phyloP scores from a whole-genome alignment of 345 rosid species.

The Pugionium dolabratum region DNA sequence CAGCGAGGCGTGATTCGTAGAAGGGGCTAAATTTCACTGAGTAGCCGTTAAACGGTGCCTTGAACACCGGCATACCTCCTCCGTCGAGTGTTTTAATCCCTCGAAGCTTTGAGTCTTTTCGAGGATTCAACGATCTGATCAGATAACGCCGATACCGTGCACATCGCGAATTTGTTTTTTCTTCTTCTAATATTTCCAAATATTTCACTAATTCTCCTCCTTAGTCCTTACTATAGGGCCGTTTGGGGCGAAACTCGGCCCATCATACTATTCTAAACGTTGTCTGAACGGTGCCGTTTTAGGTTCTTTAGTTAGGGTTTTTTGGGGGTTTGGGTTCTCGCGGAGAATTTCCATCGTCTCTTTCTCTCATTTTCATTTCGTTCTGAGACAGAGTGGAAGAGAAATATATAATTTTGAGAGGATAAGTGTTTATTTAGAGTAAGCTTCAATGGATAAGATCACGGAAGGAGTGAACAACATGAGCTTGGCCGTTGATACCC shows the following conservation, averaged over 20 bases:
- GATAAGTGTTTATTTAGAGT: not conserved
- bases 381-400: constrained; percentile 4
- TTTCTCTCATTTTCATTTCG: constrained; percentile 18
- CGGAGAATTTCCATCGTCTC: constrained; percentile 25
- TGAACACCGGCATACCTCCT: constrained; percentile 70
- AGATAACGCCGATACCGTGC: constrained; percentile 22
- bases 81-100: constrained; percentile 25
- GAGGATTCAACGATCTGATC: constrained; percentile 26
- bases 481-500: constrained; percentile 28
- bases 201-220: not conserved
- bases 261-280: not conserved
- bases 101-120: constrained; percentile 6
- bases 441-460: constrained; percentile 65
- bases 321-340: constrained; percentile 36
- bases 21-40: constrained; percentile 89
- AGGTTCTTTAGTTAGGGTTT: constrained; percentile 26
- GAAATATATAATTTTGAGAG: too few species aligned
- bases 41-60: constrained; percentile 82
- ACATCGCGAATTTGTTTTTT: not conserved
- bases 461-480: constrained; percentile 67
- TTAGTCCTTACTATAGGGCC: constrained; percentile 8
- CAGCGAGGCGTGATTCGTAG: constrained; percentile 82
- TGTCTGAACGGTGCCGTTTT: constrained; percentile 21
- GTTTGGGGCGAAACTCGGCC: not conserved
- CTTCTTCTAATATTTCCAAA: too few species aligned